Percentiles rank a stretch among this genome's conserved stretches.
Evolutionary conservation across 2,329 filamentous ascomycete species (phyloP).

Genomic region (Pseudocercospora cruenta): DNA sequence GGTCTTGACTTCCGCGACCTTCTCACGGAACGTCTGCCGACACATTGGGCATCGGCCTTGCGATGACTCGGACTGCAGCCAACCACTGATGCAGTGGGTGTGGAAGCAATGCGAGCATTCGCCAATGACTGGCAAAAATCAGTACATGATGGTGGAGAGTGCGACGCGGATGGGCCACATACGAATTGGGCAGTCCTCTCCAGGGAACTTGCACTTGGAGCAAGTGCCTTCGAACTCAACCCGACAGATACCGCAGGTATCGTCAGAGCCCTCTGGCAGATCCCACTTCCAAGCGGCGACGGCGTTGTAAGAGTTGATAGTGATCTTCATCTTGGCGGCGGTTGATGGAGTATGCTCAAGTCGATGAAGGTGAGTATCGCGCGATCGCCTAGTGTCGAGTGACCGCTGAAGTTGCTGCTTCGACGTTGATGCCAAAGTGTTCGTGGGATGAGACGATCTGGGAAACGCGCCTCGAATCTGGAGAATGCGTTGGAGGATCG

Average conservation of each 20-base stretch:
- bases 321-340: conserved; percentile 78
- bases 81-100: conserved; percentile 95
- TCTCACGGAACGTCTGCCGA: conserved; percentile 66
- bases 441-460: no score
- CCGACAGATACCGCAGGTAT: conserved; percentile 97
- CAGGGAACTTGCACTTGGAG: conserved; percentile 96
- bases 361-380: background rate
- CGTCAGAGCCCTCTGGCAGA: conserved; percentile 78
- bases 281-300: conserved; percentile 98
- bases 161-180: conserved; percentile 44
- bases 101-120: conserved; percentile 98
- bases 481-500: background rate
- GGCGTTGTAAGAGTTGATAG: conserved; percentile 87
- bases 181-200: conserved; percentile 93
- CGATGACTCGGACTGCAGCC: conserved; percentile 93
- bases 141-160: conserved; percentile 25
- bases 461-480: background rate
- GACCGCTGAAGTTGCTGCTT: background rate
- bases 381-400: background rate
- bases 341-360: background rate
- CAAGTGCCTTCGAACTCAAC: conserved; percentile 98
- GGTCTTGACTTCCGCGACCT: conserved; percentile 31
- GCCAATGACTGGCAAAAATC: conserved; percentile 71
- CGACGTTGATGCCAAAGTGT: background rate
- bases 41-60: conserved; percentile 98